phyloP scores from a whole-genome alignment of 2,329 filamentous ascomycete genomes.

The Penicillium olsonii region DNA sequence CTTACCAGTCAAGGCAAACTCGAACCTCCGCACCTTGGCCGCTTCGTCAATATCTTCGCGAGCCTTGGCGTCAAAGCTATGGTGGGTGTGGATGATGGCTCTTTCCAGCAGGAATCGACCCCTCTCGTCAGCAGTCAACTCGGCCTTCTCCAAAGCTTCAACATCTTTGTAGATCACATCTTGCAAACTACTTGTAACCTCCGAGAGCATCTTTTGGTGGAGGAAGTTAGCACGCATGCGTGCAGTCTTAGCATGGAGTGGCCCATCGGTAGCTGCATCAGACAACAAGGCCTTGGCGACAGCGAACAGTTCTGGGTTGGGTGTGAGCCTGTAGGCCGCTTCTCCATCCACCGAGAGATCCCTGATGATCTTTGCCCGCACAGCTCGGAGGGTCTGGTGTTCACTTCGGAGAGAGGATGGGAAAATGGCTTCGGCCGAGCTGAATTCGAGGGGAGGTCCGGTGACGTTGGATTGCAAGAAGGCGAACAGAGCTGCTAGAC shows the following conservation, averaged over 20 bases:
- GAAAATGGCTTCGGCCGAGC: conserved; percentile 52
- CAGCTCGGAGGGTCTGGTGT: conserved; percentile 45
- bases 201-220: conserved; percentile 67
- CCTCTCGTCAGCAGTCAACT: conserved; percentile 50
- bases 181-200: conserved; percentile 62
- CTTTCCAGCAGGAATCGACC: conserved; percentile 78
- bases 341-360: conserved; percentile 80
- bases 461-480: conserved; percentile 89
- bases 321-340: conserved; percentile 80
- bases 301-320: conserved; percentile 79
- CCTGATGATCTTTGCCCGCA: conserved; percentile 64
- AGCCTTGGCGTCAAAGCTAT: conserved; percentile 78
- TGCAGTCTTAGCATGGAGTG: conserved; percentile 57
- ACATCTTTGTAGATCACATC: conserved; percentile 62
- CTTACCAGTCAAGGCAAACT: conserved; percentile 80
- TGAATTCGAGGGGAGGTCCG: conserved; percentile 72
- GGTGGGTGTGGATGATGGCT: conserved; percentile 78
- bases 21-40: conserved; percentile 66
- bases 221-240: conserved; percentile 72
- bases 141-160: conserved; percentile 49
- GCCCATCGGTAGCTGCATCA: conserved; percentile 44
- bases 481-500: conserved; percentile 69
- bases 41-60: conserved; percentile 70
- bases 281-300: conserved; percentile 66
- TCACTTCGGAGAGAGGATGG: conserved; percentile 40